Evolutionary conservation across 345 rosid genomes (phyloP).

Genomic region (Geranium brycei): DNA sequence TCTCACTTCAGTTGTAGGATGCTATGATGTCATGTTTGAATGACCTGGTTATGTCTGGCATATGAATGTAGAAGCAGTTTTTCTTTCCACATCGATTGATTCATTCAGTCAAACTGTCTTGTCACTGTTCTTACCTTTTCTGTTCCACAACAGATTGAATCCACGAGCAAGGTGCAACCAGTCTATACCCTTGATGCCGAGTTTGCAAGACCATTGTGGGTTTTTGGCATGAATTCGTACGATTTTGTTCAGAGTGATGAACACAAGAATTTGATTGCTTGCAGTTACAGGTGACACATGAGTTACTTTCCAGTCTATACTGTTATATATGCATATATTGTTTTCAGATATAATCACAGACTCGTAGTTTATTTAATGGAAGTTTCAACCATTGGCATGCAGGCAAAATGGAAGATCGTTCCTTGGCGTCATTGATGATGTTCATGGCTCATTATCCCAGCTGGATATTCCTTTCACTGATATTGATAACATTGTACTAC

Average conservation of each 20-base stretch:
- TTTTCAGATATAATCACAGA: constrained; percentile 2
- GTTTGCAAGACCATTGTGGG: constrained; percentile 78
- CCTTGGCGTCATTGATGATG: constrained; percentile 63
- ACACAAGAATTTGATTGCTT: constrained; percentile 54
- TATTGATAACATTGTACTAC: constrained; percentile 56
- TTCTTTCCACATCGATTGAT: not conserved
- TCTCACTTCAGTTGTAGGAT: too few relatives aligned
- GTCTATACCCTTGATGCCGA: constrained; percentile 64
- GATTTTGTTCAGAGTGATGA: constrained; percentile 45
- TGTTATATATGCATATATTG: not conserved
- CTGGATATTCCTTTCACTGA: constrained; percentile 86
- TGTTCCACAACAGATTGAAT: constrained; percentile 43
- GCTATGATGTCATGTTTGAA: too few relatives aligned
- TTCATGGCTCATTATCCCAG: constrained; percentile 45
- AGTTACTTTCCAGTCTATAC: constrained; percentile 8
- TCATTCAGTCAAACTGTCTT: not conserved
- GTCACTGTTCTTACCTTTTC: constrained; percentile 1
- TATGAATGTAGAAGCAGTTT: not conserved
- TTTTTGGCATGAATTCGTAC: constrained; percentile 71
- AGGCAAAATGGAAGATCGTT: constrained; percentile 86
- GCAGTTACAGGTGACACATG: constrained; percentile 61
- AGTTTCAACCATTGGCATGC: constrained; percentile 19
- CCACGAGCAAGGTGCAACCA: constrained; percentile 40
- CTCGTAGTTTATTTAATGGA: not conserved
- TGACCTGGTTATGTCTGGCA: too few relatives aligned